Base-by-base conservation (phyloP, 345 rosid genomes). In the Atalantia buxifolia region DNA sequence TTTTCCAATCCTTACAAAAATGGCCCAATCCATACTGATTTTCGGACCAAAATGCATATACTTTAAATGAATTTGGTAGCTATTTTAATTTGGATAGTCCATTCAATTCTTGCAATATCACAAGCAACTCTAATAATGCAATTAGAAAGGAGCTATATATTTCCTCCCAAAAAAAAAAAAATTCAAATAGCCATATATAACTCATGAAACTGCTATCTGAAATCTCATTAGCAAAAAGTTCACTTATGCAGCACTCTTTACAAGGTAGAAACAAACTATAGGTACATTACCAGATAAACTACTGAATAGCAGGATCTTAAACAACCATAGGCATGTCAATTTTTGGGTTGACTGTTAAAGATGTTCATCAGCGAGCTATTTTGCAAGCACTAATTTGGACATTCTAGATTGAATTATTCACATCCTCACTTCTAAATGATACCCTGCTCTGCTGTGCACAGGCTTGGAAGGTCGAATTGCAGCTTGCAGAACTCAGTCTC, bases 401-500 rank as follows among this genome's bases (percentile, higher is more conserved):
- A 4, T 62, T 9, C 33, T 21, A 13, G 2, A 25, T 62, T 62
- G 66, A 62, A 62, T 62, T 62, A 27, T 25, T 62, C 66, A 27
- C 33, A 27, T 62, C 36, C 35, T 61, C 66, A 9, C 27, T 66
- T 66, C 70, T 21, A 36, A 66, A 66, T 35, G 70, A 50, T 4
- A 12, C n/a, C 70, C 33, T 66, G 1, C 48, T 40, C 57, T 2
- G 57, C 12, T 45, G 27, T 9, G 12, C 7, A 2, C 7, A 56
- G 50, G 6, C 66, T 50, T 53, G 25, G 3, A 75, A 56, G 38
- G 10, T 31, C 4, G 14, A 64, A 18, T 7, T 33, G 72, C 59
- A 13, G n/a, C 22, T 28, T 4, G 50, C 69, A 21, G 21, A 50
- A 33, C 78, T 77, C 71, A 80, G 18, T 69, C 74, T 77, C 77